Conservation (phyloP, 1,139 yeast species). For the Debaryomycetaceae sp. region DNA sequence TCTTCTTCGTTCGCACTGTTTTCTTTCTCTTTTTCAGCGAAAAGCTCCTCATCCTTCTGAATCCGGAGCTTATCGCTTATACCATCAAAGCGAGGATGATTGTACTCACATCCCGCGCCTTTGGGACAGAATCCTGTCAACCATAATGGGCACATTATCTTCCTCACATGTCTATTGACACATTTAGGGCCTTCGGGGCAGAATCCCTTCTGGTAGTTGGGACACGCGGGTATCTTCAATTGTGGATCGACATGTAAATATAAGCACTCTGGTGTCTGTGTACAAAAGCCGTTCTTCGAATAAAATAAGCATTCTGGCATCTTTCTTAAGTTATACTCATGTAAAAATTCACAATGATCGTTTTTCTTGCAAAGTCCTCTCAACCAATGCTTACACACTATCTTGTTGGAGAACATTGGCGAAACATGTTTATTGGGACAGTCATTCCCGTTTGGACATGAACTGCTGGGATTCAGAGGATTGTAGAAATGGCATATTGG, state of each 20-base stretch:
- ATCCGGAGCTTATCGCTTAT: conserved; percentile 46
- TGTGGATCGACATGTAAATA: conserved; percentile 90
- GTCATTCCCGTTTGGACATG: conserved; percentile 79
- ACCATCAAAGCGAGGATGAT: conserved; percentile 57
- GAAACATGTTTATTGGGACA: conserved; percentile 90
- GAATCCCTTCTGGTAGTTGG: conserved; percentile 80
- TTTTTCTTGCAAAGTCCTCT: conserved; percentile 96
- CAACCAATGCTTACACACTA: conserved; percentile 97
- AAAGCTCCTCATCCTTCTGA: conserved; percentile 36
- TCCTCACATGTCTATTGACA: conserved; percentile 74
- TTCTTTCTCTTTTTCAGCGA: conserved; percentile 3
- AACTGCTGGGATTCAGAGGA: conserved; percentile 51
- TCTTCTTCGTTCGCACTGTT: background rate
- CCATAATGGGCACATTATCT: conserved; percentile 76
- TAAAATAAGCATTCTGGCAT: conserved; percentile 97
- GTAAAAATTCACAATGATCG: conserved; percentile 93
- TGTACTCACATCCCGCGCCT: conserved; percentile 56
- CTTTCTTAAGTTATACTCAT: conserved; percentile 88
- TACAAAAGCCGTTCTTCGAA: conserved; percentile 86
- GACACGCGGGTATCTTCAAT: conserved; percentile 82
- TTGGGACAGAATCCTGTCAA: conserved; percentile 92
- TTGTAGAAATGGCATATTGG: conserved; percentile 80
- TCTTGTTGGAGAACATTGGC: conserved; percentile 75
- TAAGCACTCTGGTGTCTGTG: conserved; percentile 92
- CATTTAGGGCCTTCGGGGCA: conserved; percentile 93